Base-by-base conservation (phyloP, 768 basidiomycete genomes). In the Inosperma sp. region DNA sequence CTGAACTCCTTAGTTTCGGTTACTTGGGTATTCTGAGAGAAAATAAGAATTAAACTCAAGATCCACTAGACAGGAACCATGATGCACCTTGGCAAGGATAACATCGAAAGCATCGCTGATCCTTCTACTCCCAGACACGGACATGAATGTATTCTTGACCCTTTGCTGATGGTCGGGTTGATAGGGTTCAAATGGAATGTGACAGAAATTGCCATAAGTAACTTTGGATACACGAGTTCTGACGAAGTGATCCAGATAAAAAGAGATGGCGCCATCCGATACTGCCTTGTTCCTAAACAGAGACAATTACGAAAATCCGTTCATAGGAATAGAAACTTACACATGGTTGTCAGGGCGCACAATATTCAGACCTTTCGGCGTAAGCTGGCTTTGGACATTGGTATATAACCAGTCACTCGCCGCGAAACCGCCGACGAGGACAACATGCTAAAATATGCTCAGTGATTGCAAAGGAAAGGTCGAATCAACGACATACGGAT, bases 381-480 rank as follows among this genome's bases (percentile, higher is more conserved):
- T 65, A 8, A 82, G 63, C 5, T 65, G 57, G 44, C 59, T 62
- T 33, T 71, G 71, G 2, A 82, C 70, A 41, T 68, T 65, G 2
- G 64, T 60, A 56, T 71, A 77, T n/a, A 83, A 58, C 70, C 75
- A 82, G 44, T 80, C 76, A 50, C 75, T 81, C 1, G 79, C 78
- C 12, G 78, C 75, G 59, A 82, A 82, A 0, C 80, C 81, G 19
- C 81, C 81, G 3, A 83, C 80, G 1, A 83, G 71, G 26, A 76
- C 68, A 21, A 75, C 68, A 21, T 69, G 67, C 75, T 75, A 33
- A 29, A 13, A 34, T 5, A 19, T 37, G 35, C 14, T 25, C 5
- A 29, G 13, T 21, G 49, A 35, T 31, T 40, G 30, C 17, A 26
- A 23, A 19, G 26, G 42, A 12, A n/a, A 16, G 22, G 43, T 42